Evolutionary conservation across 1,284 basidiomycete species (phyloP).

Genomic region (Albatrellus sp.): DNA sequence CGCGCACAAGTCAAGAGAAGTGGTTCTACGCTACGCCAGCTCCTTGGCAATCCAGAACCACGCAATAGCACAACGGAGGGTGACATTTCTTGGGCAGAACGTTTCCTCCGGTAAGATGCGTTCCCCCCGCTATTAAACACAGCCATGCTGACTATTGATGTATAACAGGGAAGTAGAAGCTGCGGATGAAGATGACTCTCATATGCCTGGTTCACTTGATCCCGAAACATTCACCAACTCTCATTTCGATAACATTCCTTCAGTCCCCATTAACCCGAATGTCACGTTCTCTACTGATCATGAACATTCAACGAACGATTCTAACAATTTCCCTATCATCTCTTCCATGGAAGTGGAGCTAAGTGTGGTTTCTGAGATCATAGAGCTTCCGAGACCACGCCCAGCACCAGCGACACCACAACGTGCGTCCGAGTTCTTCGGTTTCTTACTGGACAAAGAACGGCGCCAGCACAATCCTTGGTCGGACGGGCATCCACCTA

Average conservation of each 20-base stretch:
- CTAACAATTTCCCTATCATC: constrained; percentile 35
- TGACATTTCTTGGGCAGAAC: constrained; percentile 73
- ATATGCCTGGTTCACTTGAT: constrained; percentile 14
- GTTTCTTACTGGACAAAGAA: constrained; percentile 12
- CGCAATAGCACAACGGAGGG: constrained; percentile 35
- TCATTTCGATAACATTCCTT: constrained; percentile 17
- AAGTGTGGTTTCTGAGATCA: constrained; percentile 31
- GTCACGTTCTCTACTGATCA: constrained; percentile 29
- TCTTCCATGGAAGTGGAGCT: constrained; percentile 65
- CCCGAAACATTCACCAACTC: constrained; percentile 19
- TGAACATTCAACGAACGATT: constrained; percentile 27
- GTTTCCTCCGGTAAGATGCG: constrained; percentile 45
- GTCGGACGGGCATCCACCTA: background rate
- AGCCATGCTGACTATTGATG: background rate
- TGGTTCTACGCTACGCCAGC: constrained; percentile 59
- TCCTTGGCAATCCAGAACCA: constrained; percentile 44
- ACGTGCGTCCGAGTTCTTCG: constrained; percentile 13
- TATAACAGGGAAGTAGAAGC: constrained; percentile 11
- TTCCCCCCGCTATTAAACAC: background rate
- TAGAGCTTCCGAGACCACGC: constrained; percentile 5
- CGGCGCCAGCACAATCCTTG: constrained; percentile 1
- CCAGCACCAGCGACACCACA: constrained; percentile 6
- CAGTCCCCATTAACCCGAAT: constrained; percentile 17
- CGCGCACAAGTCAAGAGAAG: constrained; percentile 41
- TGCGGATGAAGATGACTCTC: constrained; percentile 13